Base-by-base conservation (phyloP, 768 basidiomycete species). In the Solioccasus polychromus region DNA sequence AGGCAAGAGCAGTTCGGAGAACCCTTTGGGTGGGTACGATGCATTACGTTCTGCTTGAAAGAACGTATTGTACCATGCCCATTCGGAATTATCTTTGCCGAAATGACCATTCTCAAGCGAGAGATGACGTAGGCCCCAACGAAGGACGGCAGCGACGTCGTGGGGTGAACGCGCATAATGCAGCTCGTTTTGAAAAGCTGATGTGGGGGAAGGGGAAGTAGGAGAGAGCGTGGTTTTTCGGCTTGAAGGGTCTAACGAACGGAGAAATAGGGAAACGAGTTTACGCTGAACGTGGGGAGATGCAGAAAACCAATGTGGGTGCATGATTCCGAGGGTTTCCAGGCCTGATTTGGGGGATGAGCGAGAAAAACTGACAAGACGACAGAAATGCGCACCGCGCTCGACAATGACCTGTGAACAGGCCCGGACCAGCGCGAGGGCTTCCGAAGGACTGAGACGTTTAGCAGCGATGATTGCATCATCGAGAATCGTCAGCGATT, bases 281-380 rank as follows among this genome's bases (percentile, higher is more conserved):
- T 64, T 72, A 53, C 69, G 80, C 62, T 91, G 88, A n/a, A 76
- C 66, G 9, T 79, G 76, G 8, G 79, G 78, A 6, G 85, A 88
- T 8, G 88, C 74, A 31, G 87, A 83, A 61, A 85, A 74, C 88
- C 85, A 91, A 61, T 90, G 84, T 5, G 89, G 86, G 55, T 85
- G 85, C 85, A 91, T 91, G 36, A 91, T 73, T 17, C 88, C 89
- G 36, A 87, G 80, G 4, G 83, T 82, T 61, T 89, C 86, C 40
- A 89, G 71, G n/a, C 88, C 88, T 90, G 48, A 48, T 37, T 37
- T 42, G 36, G 36, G 0, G 8, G 28, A 11, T 50, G 45, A 50
- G 53, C 24, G 1, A 24, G 25, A 50, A 24, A 55, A 17, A 35
- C 18, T 41, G 17, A 22, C 26, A 20, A 44, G 39, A 58, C 19